These are phyloP conservation scores for Scalesia atractyloides DNA, from an alignment of 129 eudicot genomes.

Conservation along the genomic window DNA sequence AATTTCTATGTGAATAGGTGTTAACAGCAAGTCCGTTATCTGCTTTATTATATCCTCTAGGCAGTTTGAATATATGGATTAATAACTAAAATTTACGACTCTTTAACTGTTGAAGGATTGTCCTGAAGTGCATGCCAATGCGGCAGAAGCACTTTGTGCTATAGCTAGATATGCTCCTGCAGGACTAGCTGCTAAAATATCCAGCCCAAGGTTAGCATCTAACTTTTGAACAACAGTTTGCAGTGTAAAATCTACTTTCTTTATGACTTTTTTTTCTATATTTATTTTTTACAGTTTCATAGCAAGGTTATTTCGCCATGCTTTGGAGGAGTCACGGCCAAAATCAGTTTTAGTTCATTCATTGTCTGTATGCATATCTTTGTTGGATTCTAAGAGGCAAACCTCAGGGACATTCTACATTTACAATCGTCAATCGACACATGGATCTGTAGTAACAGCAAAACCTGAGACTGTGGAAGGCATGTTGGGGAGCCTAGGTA, in stretches of 20 bases:
- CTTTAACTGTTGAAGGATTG: conserved; percentile 61
- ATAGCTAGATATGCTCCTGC: conserved; percentile 90
- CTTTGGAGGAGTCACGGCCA: conserved; percentile 81
- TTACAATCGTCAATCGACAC: conserved; percentile 63
- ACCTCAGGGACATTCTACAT: conserved; percentile 67
- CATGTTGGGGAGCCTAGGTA: conserved; percentile 93
- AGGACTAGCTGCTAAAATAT: conserved; percentile 78
- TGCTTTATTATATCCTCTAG: background rate
- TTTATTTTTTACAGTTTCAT: conserved; percentile 59
- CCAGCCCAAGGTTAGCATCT: conserved; percentile 82
- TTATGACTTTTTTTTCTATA: conserved; percentile 2
- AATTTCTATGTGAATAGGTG: conserved; percentile 1
- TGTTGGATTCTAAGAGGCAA: conserved; percentile 88
- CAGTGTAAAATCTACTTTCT: background rate
- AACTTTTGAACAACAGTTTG: conserved; percentile 7
- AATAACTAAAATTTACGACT: conserved; percentile 21
- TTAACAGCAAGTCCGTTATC: conserved; percentile 12
- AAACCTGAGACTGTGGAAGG: conserved; percentile 88
- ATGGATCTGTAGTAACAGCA: conserved; percentile 58
- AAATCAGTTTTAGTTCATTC: conserved; percentile 86
- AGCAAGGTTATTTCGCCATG: conserved; percentile 78
- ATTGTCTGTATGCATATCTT: conserved; percentile 76
- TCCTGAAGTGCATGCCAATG: conserved; percentile 98
- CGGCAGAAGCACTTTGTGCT: conserved; percentile 92
- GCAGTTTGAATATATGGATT: conserved; percentile 11